phyloP scores from a whole-genome alignment of 331 rosid genomes.

The Cucumis variabilis region DNA sequence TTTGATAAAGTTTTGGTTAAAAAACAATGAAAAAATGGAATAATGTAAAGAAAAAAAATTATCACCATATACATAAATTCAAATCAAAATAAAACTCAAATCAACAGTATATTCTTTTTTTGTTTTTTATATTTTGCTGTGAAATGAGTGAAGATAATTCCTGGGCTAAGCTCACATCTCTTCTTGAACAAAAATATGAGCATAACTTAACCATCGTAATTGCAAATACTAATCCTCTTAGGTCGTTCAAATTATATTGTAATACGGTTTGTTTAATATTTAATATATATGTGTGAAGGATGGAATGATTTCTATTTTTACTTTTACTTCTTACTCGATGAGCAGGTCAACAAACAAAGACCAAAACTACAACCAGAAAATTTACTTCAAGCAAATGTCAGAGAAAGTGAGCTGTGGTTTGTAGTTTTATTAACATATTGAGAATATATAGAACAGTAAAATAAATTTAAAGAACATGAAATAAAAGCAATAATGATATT shows the following conservation, averaged over 20 bases:
- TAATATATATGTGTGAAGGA: too few relatives aligned
- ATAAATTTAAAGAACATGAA: background rate
- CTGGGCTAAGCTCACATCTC: too few relatives aligned
- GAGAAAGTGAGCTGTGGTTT: background rate
- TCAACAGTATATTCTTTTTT: background rate
- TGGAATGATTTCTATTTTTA: too few relatives aligned
- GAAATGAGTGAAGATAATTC: too few relatives aligned
- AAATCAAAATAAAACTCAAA: background rate
- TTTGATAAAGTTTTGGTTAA: background rate
- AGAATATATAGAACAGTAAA: background rate
- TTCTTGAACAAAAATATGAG: too few relatives aligned
- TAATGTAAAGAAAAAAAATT: background rate
- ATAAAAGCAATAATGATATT: background rate
- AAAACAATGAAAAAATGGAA: background rate
- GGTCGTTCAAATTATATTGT: too few relatives aligned
- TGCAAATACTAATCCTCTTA: too few relatives aligned
- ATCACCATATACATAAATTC: background rate
- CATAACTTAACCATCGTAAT: too few relatives aligned
- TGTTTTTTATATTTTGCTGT: too few relatives aligned
- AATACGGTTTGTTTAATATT: too few relatives aligned
- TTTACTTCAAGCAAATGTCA: background rate
- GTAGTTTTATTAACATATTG: constrained; percentile 4
- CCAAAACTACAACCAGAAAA: background rate
- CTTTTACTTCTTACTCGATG: background rate
- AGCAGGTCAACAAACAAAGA: background rate